These are phyloP conservation scores for Phtheirospermum japonicum DNA, from an alignment of 257 asterid species.

Conservation along the genomic window DNA sequence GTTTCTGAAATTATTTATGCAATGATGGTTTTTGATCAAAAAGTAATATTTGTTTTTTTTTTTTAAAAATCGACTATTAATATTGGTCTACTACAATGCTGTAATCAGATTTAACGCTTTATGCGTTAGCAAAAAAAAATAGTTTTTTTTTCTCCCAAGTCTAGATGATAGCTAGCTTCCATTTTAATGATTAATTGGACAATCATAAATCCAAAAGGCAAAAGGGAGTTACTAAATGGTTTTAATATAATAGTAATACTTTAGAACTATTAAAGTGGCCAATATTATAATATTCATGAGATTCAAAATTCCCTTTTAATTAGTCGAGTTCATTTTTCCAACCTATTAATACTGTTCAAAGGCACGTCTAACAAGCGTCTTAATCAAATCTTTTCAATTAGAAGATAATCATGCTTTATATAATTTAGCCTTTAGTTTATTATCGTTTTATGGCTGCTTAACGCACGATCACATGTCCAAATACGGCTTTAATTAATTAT, in stretches of 20 bases:
- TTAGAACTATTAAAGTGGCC: conserved; percentile 23
- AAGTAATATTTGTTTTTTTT: too few species aligned
- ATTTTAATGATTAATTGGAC: neutral
- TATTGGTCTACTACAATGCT: too few species aligned
- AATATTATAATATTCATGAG: conserved; percentile 19
- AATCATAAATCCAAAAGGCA: too few species aligned
- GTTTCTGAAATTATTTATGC: too few species aligned
- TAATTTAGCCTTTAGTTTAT: neutral
- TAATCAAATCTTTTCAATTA: conserved; percentile 19
- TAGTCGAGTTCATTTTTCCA: conserved; percentile 42
- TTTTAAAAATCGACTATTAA: too few species aligned
- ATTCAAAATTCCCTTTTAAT: conserved; percentile 20
- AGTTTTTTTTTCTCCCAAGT: too few species aligned
- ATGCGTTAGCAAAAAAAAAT: too few species aligned
- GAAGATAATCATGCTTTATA: conserved; percentile 31
- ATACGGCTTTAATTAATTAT: neutral
- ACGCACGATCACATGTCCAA: neutral
- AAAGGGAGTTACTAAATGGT: neutral
- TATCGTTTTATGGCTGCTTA: neutral
- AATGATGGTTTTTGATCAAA: too few species aligned
- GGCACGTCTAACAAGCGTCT: conserved; percentile 5
- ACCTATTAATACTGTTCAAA: conserved; percentile 26
- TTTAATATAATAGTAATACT: neutral
- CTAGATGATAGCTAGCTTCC: too few species aligned
- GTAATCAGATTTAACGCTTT: too few species aligned